Percentiles rank a stretch among this genome's conserved stretches.
Conservation (phyloP, 2,329 filamentous ascomycete species). For the Raffaelea deltoideospora region DNA sequence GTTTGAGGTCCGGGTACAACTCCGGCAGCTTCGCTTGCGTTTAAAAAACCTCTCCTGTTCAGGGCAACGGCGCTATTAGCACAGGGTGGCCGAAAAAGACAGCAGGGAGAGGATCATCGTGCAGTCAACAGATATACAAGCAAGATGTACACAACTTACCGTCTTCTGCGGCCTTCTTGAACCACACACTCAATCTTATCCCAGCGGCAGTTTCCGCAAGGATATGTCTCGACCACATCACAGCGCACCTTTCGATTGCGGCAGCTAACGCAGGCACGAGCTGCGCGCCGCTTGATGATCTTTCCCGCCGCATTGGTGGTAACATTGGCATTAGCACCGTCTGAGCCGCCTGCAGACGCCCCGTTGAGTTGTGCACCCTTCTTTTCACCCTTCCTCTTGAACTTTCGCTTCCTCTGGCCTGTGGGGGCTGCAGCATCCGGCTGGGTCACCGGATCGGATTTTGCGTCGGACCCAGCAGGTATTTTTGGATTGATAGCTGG, state of each 20-base stretch:
- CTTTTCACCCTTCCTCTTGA: slow-evolving; percentile 8
- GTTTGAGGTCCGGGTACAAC: slow-evolving; percentile 2
- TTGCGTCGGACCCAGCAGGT: no score
- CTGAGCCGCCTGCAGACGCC: slow-evolving; percentile 4
- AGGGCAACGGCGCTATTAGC: no score
- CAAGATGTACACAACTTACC: slow-evolving; percentile 42
- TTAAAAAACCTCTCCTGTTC: slow-evolving; percentile 8
- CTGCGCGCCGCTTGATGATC: slow-evolving; percentile 65
- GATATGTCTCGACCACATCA: slow-evolving; percentile 79
- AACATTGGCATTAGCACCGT: slow-evolving; percentile 7
- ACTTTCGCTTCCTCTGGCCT: slow-evolving; percentile 6
- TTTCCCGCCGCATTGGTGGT: slow-evolving; percentile 26
- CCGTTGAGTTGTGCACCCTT: slow-evolving; percentile 4
- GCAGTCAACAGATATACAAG: no score
- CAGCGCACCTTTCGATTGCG: slow-evolving; percentile 82
- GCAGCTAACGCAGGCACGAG: slow-evolving; percentile 80
- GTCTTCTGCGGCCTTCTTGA: slow-evolving; percentile 71
- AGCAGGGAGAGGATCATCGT: no score
- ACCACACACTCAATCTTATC: slow-evolving; percentile 66
- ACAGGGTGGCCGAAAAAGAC: no score
- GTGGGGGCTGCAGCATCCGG: no score
- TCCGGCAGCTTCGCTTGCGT: slow-evolving; percentile 7
- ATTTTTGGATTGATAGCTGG: not conserved
- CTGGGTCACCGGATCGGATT: no score
- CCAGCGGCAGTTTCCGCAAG: slow-evolving; percentile 75